Evolutionary conservation across 78 protist genomes (phyloP).

Genomic region (Mastigamoeba balamuthi): DNA sequence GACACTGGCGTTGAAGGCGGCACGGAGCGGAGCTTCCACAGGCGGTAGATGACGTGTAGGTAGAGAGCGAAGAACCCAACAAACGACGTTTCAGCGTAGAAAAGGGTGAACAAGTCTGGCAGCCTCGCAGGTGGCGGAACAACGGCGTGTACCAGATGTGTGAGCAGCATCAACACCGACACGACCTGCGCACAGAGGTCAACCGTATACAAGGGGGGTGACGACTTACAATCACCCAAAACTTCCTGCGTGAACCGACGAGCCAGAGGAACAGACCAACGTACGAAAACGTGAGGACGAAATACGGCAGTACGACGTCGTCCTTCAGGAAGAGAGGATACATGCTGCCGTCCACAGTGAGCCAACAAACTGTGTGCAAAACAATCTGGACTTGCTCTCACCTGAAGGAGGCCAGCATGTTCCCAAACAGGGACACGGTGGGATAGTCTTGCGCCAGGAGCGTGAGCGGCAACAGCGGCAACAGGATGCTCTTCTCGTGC

Average conservation of each 20-base stretch:
- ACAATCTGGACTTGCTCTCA: neutral
- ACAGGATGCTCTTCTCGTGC: slow-evolving; percentile 83
- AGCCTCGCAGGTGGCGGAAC: slow-evolving; percentile 13
- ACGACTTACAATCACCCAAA: neutral
- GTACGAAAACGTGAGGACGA: neutral
- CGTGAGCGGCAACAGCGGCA: slow-evolving; percentile 58
- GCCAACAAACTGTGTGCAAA: neutral
- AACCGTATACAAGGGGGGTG: neutral
- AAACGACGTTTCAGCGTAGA: slow-evolving; percentile 19
- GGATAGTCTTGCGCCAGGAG: slow-evolving; percentile 12
- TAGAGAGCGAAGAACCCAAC: neutral
- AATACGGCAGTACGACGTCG: slow-evolving; percentile 27
- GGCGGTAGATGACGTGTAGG: neutral
- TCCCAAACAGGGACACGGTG: neutral
- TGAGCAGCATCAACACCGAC: neutral
- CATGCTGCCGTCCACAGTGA: slow-evolving; percentile 17
- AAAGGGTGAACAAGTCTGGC: slow-evolving; percentile 16
- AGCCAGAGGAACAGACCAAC: neutral
- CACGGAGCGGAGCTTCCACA: neutral
- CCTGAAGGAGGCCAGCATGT: slow-evolving; percentile 28
- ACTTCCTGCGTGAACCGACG: neutral
- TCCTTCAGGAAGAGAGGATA: slow-evolving; percentile 49
- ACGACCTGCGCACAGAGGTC: neutral
- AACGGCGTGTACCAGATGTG: slow-evolving; percentile 7
- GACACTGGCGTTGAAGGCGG: too few relatives aligned